Evolutionary conservation across 768 basidiomycete genomes (phyloP).

Genomic region (Leccinum uliginosum): DNA sequence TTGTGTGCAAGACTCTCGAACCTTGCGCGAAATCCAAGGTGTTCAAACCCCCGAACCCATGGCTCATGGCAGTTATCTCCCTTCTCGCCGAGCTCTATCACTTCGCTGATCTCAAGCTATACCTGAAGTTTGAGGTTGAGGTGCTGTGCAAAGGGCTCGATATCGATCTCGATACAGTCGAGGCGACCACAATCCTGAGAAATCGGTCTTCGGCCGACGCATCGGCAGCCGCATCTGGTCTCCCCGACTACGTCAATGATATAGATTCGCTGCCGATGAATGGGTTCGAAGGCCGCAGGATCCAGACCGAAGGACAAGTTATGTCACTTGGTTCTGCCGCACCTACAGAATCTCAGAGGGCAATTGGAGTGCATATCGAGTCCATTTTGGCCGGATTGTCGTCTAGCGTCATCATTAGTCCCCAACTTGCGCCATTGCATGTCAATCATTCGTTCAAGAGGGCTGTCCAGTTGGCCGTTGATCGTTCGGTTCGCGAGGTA

Average conservation of each 20-base stretch:
- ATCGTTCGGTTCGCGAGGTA: slow-evolving; percentile 93
- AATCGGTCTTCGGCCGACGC: slow-evolving; percentile 65
- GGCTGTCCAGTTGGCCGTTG: slow-evolving; percentile 85
- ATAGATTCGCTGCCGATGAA: slow-evolving; percentile 77
- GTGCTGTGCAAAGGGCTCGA: slow-evolving; percentile 90
- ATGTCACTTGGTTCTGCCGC: slow-evolving; percentile 56
- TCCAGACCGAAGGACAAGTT: slow-evolving; percentile 54
- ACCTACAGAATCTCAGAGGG: slow-evolving; percentile 61
- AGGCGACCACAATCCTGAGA: slow-evolving; percentile 79
- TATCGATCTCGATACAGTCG: slow-evolving; percentile 79
- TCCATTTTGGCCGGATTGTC: slow-evolving; percentile 68
- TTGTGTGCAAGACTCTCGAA: slow-evolving; percentile 95
- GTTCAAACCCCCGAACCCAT: slow-evolving; percentile 96
- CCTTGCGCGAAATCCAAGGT: slow-evolving; percentile 86
- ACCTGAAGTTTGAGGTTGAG: slow-evolving; percentile 98
- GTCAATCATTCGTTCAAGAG: slow-evolving; percentile 84
- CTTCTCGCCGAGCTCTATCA: slow-evolving; percentile 95
- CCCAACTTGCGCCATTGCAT: slow-evolving; percentile 70
- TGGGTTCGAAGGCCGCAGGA: slow-evolving; percentile 53
- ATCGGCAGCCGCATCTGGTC: slow-evolving; percentile 44
- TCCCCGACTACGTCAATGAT: slow-evolving; percentile 78
- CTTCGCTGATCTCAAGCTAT: slow-evolving; percentile 92
- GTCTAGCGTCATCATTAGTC: slow-evolving; percentile 70
- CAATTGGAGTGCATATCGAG: slow-evolving; percentile 75
- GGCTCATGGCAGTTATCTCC: slow-evolving; percentile 94